Evolutionary conservation across 352 stramenopile genomes (phyloP), one percentile per base, ranked within the genome.

Genomic region (Phytophthora palmivora): DNA sequence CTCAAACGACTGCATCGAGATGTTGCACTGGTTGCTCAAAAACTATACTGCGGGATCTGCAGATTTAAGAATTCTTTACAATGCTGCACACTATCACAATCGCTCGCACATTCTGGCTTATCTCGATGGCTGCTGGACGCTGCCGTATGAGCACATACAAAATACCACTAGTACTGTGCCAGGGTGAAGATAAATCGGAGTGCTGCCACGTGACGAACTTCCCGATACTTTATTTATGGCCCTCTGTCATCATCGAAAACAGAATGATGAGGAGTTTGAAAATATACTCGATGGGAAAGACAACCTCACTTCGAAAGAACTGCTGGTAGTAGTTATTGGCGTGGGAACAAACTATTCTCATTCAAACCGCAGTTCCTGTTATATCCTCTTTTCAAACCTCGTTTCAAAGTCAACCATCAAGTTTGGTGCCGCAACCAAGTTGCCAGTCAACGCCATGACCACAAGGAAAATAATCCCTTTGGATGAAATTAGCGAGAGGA

Each of bases 21-120:
- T 70, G 15, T 21, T 76, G 21, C 57, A 73, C 11, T 72, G 63
- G 63, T 18, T 76, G 10, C 49, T 72, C 11, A 44, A 63, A 21
- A 30, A 54, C 14, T 60, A 62, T 7, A 26, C 5, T 11, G 39
- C 6, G 24, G 24, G n/a, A 0, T 54, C 53, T 8, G 12, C 26
- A 26, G 59, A 70, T 48, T 7, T 61, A 18, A 42, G 53, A 45
- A 36, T 74, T 38, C 47, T 74, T 10, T 58, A 56, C 28, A 59
- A 73, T 19, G 41, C 39, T 14, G 58, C 64, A 32, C 39, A 43
- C 22, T 61, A 54, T 28, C 41, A 73, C 47, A 62, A 54, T 12
- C 58, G 61, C 6, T n/a, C 59, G 9, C 59, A 74, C 33, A 70
- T 66, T 6, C 24, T 74, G 38, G 59, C 65, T 15, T 66, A 66